phyloP scores from a whole-genome alignment of 345 rosid species.

The Physaria fendleri region DNA sequence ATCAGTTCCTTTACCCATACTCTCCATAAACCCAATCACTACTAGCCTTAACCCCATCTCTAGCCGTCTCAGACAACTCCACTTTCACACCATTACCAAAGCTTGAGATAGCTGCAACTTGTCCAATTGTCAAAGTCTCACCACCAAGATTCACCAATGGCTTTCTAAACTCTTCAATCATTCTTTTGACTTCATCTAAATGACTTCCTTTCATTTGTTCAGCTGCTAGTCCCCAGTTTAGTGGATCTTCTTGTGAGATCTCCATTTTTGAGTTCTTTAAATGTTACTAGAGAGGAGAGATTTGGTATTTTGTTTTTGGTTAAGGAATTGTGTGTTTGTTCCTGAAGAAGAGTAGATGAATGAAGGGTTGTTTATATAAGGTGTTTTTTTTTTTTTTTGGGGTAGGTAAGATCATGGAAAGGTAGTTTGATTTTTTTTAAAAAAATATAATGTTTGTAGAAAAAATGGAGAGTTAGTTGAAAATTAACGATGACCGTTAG shows the following conservation, averaged over 20 bases:
- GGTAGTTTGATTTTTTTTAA: no score
- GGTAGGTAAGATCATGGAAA: no score
- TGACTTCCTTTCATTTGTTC: slow-evolving; percentile 79
- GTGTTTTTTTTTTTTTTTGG: no score
- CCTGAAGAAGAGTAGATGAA: slow-evolving; percentile 27
- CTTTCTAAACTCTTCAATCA: slow-evolving; percentile 61
- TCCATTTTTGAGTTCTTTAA: slow-evolving; percentile 4
- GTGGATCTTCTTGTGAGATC: slow-evolving; percentile 37
- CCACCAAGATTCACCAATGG: slow-evolving; percentile 62
- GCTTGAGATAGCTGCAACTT: slow-evolving; percentile 54
- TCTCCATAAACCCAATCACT: slow-evolving; percentile 85
- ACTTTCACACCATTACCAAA: slow-evolving; percentile 35
- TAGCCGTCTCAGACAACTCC: slow-evolving; percentile 46
- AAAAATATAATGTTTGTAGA: no score
- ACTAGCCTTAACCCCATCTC: slow-evolving; percentile 62
- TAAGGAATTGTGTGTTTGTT: slow-evolving; percentile 27
- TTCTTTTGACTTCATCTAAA: slow-evolving; percentile 68
- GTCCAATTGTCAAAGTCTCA: slow-evolving; percentile 68
- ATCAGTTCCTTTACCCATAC: slow-evolving; percentile 65
- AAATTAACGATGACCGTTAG: no score
- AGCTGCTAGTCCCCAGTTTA: slow-evolving; percentile 56
- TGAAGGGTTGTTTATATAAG: slow-evolving; percentile 32
- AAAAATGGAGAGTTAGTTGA: no score
- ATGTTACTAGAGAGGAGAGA: background rate
- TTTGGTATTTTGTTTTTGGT: background rate